Percentiles rank a stretch among this genome's conserved stretches.
Conservation (phyloP, 2,329 filamentous ascomycete species). For the Apiospora sp. region DNA sequence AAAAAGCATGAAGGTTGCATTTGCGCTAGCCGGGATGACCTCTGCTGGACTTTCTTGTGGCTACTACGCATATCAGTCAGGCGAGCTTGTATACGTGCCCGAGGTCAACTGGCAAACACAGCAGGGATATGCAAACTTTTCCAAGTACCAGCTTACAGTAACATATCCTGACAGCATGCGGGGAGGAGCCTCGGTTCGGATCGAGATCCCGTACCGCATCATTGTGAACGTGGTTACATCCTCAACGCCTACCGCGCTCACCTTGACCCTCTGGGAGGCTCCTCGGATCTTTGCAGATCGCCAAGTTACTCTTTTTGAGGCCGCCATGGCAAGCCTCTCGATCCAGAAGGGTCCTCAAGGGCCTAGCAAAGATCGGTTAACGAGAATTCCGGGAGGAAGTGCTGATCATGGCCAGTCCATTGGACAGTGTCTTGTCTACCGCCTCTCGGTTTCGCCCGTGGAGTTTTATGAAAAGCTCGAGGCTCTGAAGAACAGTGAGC, state of each 20-base stretch:
- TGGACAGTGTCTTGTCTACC: constrained; percentile 56
- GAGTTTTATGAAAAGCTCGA: constrained; percentile 42
- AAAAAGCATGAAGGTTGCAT: constrained; percentile 32
- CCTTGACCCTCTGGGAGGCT: constrained; percentile 59
- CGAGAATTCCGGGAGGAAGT: not conserved
- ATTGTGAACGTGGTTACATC: constrained; percentile 55
- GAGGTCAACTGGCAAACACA: constrained; percentile 50
- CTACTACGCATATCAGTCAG: constrained; percentile 52
- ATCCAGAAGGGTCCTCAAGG: constrained; percentile 2
- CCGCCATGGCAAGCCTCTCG: constrained; percentile 30
- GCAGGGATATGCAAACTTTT: constrained; percentile 51
- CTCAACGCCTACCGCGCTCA: constrained; percentile 47
- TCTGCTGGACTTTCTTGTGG: constrained; percentile 52
- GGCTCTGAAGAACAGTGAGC: constrained; percentile 38
- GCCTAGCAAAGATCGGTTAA: not conserved
- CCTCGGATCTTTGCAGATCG: constrained; percentile 55
- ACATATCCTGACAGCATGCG: constrained; percentile 34
- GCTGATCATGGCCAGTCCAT: constrained; percentile 36
- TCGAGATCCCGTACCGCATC: constrained; percentile 59
- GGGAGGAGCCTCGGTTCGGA: constrained; percentile 35
- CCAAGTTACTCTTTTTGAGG: constrained; percentile 38
- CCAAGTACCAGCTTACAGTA: constrained; percentile 51
- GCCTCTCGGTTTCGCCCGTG: constrained; percentile 39
- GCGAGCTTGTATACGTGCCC: constrained; percentile 51
- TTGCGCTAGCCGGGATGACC: constrained; percentile 24